Percentiles rank a stretch among this genome's conserved stretches.
Conservation (phyloP, 495 filamentous ascomycete genomes). For the Hyaloscypha variabilis region DNA sequence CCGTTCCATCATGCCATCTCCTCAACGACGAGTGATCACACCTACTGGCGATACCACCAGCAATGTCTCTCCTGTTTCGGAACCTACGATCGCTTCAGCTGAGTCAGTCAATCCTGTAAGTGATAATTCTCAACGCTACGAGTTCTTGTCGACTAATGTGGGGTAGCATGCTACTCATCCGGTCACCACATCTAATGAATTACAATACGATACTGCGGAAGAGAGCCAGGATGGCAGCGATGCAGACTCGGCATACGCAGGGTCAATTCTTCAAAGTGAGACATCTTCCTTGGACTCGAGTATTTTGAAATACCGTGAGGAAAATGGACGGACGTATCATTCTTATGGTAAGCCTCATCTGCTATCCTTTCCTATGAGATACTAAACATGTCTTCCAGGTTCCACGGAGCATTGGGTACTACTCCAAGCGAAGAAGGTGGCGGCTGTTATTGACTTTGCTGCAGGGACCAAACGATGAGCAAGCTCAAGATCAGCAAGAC, state of each 20-base stretch:
- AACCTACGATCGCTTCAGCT: no score
- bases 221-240: neutral
- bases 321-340: conserved; percentile 40
- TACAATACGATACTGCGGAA: neutral
- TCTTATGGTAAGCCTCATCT: conserved; percentile 18
- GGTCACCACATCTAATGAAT: neutral
- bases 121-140: no score
- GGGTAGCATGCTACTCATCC: no score
- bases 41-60: no score
- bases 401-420: conserved; percentile 20
- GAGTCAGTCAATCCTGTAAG: no score
- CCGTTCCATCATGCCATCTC: no score
- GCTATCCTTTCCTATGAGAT: neutral
- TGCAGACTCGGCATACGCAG: conserved; percentile 17
- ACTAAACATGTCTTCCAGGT: conserved; percentile 4
- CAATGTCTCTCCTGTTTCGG: no score
- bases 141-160: no score
- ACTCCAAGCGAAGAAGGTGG: neutral
- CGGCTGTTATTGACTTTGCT: neutral
- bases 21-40: no score
- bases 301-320: conserved; percentile 33
- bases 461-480: conserved; percentile 13
- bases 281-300: conserved; percentile 32
- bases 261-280: neutral
- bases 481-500: conserved; percentile 16